A percentile compares a stretch with the other conserved stretches of the same genome.
These are phyloP conservation scores for Podospora didyma DNA, from an alignment of 495 filamentous ascomycete species.

Conservation along the genomic window DNA sequence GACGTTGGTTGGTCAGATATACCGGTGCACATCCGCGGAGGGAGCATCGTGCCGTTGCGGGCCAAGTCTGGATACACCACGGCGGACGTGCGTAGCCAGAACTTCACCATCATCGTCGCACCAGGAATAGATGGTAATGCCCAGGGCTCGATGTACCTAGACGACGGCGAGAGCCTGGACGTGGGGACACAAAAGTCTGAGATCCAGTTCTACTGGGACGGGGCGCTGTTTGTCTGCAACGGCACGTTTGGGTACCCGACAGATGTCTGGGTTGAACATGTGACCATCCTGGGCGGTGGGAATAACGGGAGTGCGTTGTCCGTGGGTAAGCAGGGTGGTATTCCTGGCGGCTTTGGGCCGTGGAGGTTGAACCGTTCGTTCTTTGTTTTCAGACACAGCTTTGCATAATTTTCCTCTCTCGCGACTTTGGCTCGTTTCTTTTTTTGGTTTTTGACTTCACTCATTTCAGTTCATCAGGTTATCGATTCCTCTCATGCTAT, in stretches of 20 bases:
- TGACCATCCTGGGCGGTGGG: slow-evolving; percentile 49
- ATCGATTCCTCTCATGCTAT: no score
- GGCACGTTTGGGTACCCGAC: slow-evolving; percentile 52
- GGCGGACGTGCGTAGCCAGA: slow-evolving; percentile 55
- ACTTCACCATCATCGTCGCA: slow-evolving; percentile 70
- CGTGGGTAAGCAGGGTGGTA: no score
- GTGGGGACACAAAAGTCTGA: slow-evolving; percentile 32
- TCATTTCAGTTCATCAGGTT: no score
- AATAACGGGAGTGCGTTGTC: no score
- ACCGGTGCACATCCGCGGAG: slow-evolving; percentile 70
- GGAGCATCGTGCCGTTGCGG: slow-evolving; percentile 61
- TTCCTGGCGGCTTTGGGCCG: no score
- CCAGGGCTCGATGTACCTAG: slow-evolving; percentile 50
- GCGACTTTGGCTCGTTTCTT: no score
- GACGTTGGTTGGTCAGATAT: slow-evolving; percentile 60
- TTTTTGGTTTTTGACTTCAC: no score
- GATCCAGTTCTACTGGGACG: slow-evolving; percentile 51
- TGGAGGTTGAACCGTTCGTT: no score
- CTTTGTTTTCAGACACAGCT: no score
- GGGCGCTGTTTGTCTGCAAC: slow-evolving; percentile 38
- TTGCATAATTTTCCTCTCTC: no score
- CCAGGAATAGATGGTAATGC: slow-evolving; percentile 44
- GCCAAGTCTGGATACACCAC: slow-evolving; percentile 63
- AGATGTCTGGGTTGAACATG: slow-evolving; percentile 47
- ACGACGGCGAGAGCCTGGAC: slow-evolving; percentile 53